Conservation (phyloP, 2,329 filamentous ascomycete genomes). For the Fonsecaea multimorphosa region DNA sequence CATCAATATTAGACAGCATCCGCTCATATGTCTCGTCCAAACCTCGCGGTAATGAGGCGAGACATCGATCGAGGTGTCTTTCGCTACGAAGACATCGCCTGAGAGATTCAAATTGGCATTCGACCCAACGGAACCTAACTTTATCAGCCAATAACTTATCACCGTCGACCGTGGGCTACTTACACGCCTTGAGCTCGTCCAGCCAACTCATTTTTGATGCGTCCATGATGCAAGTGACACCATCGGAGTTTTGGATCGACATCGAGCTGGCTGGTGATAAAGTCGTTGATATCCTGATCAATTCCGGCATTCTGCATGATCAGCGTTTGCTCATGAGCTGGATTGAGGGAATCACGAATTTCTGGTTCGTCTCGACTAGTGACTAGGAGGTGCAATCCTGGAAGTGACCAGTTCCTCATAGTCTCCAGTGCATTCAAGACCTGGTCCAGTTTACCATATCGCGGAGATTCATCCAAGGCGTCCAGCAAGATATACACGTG, state of each 20-base stretch:
- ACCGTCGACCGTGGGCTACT: constrained; percentile 8
- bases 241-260: too few relatives aligned
- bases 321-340: not conserved
- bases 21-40: constrained; percentile 45
- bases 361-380: constrained; percentile 37
- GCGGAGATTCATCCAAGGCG: constrained; percentile 37
- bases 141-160: constrained; percentile 14
- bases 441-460: too few relatives aligned
- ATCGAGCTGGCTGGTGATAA: too few relatives aligned
- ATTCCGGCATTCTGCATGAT: constrained; percentile 25
- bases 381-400: constrained; percentile 36
- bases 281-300: constrained; percentile 33
- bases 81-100: constrained; percentile 33
- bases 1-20: too few relatives aligned
- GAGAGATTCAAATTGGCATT: constrained; percentile 40
- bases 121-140: constrained; percentile 43
- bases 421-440: too few relatives aligned
- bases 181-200: constrained; percentile 31
- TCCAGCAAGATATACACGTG: constrained; percentile 36
- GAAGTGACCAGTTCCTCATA: too few relatives aligned
- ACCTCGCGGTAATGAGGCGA: constrained; percentile 39
- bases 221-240: too few relatives aligned
- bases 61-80: constrained; percentile 37
- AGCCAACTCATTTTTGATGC: too few relatives aligned
- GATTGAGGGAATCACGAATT: constrained; percentile 26